Percentiles rank a stretch among this genome's conserved stretches.
These are phyloP conservation scores for Aquanectria penicillioides DNA, from an alignment of 2,329 filamentous ascomycete genomes.

Conservation along the genomic window DNA sequence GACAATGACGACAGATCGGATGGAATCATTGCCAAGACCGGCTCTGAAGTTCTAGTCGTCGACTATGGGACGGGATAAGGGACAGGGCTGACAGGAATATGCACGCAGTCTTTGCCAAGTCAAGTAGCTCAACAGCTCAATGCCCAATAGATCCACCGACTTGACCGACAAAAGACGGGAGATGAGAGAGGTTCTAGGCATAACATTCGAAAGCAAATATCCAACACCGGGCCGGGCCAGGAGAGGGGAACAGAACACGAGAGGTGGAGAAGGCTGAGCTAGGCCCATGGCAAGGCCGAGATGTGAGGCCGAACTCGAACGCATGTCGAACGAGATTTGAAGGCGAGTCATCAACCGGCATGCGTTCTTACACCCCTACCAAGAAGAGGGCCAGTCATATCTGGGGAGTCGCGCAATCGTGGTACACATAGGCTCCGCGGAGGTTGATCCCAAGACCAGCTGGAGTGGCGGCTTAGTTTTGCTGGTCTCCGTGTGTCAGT, in stretches of 20 bases:
- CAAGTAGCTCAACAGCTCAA: not conserved
- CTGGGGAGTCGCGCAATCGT: conserved; percentile 26
- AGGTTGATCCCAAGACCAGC: not conserved
- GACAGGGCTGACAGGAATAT: conserved; percentile 1
- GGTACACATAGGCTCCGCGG: conserved; percentile 3
- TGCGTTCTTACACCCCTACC: conserved; percentile 18
- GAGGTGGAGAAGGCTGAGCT: not conserved
- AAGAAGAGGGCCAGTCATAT: conserved; percentile 16
- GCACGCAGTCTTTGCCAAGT: not conserved
- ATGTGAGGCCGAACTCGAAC: conserved; percentile 5
- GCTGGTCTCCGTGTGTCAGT: conserved; percentile 30
- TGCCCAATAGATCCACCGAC: not conserved
- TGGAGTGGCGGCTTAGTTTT: conserved; percentile 29
- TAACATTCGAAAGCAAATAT: not conserved
- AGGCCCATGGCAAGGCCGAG: not conserved
- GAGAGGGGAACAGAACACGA: not conserved
- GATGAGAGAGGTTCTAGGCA: not conserved
- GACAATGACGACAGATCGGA: conserved; percentile 11
- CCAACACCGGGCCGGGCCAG: not conserved
- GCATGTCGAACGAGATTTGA: conserved; percentile 6
- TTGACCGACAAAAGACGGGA: not conserved
- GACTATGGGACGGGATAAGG: not conserved
- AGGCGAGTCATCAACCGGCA: conserved; percentile 28
- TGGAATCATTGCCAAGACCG: not conserved
- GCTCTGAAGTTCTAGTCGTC: not conserved